A percentile compares a stretch with the other conserved stretches of the same genome.
phyloP scores from a whole-genome alignment of 441 rosid genomes.

The Eutrema salsugineum region DNA sequence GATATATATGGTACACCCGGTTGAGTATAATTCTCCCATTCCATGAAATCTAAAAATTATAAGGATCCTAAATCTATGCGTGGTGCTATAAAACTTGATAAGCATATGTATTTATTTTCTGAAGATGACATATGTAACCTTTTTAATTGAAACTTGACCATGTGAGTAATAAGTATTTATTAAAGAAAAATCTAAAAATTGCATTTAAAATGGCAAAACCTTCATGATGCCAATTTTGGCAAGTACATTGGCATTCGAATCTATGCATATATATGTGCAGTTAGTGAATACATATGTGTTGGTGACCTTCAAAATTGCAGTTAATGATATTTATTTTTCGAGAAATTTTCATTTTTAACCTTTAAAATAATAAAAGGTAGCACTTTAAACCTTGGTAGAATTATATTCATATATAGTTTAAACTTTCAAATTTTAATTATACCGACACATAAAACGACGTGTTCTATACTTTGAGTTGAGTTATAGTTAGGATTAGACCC shows the following conservation, averaged over 20 bases:
- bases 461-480: no score
- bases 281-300: constrained; percentile 12
- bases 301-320: no score
- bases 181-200: not conserved
- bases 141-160: constrained; percentile 3
- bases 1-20: no score
- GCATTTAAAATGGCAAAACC: not conserved
- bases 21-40: not conserved
- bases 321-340: no score
- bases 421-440: no score
- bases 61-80: not conserved
- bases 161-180: constrained; percentile 11
- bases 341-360: no score
- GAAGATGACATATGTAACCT: not conserved
- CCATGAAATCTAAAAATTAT: not conserved
- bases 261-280: not conserved
- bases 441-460: no score
- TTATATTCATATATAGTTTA: no score
- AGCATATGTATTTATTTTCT: not conserved
- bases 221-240: constrained; percentile 4
- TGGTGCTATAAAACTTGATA: constrained; percentile 1
- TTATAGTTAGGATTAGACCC: no score
- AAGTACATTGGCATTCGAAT: not conserved
- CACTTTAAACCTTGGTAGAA: no score
- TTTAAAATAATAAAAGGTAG: no score